A percentile compares a stretch with the other conserved stretches of the same genome.
These are phyloP conservation scores for Chrysanthemum lavandulifolium DNA, from an alignment of 129 eudicot species.

Conservation along the genomic window DNA sequence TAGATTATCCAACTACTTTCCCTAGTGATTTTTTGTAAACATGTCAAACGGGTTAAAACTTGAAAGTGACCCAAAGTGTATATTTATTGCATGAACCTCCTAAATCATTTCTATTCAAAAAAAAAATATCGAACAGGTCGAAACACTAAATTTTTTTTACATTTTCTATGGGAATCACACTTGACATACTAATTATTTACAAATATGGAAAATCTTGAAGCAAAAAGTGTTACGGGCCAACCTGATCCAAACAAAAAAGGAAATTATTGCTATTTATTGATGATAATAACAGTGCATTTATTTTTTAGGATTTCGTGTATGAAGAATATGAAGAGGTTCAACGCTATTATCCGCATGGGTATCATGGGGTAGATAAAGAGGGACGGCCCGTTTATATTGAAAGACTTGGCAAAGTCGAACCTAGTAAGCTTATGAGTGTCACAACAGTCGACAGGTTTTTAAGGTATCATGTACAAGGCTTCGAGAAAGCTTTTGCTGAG, in stretches of 20 bases:
- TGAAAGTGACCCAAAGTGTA: too few relatives aligned
- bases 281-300: background rate
- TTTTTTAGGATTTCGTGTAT: conserved; percentile 65
- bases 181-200: background rate
- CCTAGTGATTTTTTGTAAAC: background rate
- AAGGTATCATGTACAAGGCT: conserved; percentile 83
- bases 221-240: background rate
- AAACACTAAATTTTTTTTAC: background rate
- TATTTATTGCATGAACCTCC: too few relatives aligned
- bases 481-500: conserved; percentile 74
- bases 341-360: conserved; percentile 82
- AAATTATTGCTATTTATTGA: background rate
- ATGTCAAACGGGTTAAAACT: background rate
- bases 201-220: background rate
- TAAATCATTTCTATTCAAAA: too few relatives aligned
- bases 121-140: too few relatives aligned
- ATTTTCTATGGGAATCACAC: background rate
- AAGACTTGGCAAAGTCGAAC: conserved; percentile 80
- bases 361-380: conserved; percentile 81
- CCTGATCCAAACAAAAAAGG: too few relatives aligned
- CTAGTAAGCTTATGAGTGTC: conserved; percentile 77
- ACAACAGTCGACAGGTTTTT: conserved; percentile 80
- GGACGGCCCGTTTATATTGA: conserved; percentile 81
- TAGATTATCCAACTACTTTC: too few relatives aligned
- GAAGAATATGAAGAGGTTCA: conserved; percentile 70